Conservation (phyloP, 805 yeast species). For the Teunomyces barrocoloradensis region DNA sequence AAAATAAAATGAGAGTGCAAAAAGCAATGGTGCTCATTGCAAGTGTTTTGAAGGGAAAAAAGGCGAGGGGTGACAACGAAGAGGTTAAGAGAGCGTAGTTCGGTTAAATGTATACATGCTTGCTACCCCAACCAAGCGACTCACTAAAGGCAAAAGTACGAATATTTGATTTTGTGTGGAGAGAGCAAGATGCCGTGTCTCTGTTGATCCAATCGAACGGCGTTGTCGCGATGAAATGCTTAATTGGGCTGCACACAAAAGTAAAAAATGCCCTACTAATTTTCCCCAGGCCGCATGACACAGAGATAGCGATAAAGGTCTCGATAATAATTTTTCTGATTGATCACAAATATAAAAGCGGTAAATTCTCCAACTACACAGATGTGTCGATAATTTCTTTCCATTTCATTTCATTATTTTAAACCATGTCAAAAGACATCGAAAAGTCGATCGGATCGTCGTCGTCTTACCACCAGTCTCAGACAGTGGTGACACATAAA, state of each 20-base stretch:
- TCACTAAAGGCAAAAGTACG: background rate
- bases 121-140: background rate
- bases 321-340: background rate
- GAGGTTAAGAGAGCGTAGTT: no score
- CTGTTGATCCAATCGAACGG: background rate
- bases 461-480: constrained; percentile 4
- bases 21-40: background rate
- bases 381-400: background rate
- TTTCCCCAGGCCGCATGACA: background rate
- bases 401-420: background rate
- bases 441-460: constrained; percentile 13
- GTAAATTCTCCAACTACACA: background rate
- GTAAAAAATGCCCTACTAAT: background rate
- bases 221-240: background rate
- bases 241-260: background rate
- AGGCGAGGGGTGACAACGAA: no score
- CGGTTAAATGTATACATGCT: no score
- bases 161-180: background rate
- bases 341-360: background rate
- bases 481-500: constrained; percentile 5
- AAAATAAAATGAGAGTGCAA: background rate
- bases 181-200: background rate
- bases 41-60: no score
- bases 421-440: constrained; percentile 10
- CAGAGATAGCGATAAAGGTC: background rate